Evolutionary conservation across 768 basidiomycete genomes (phyloP).

Genomic region (Baorangia bicolor): DNA sequence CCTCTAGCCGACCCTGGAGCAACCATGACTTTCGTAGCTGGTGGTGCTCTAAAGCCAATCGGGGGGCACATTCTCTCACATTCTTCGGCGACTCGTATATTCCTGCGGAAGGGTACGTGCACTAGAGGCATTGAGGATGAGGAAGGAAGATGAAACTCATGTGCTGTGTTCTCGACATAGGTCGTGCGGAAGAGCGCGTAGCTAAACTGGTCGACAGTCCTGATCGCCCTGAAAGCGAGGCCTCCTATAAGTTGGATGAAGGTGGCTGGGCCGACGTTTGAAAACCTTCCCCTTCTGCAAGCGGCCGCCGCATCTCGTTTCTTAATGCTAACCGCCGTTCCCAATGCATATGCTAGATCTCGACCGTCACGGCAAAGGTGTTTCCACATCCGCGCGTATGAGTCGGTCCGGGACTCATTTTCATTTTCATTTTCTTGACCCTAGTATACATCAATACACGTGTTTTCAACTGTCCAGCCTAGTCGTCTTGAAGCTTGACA

Average conservation of each 20-base stretch:
- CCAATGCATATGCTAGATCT: background rate
- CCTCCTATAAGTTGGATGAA: constrained; percentile 88
- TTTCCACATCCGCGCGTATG: background rate
- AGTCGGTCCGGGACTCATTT: background rate
- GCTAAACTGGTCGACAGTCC: constrained; percentile 90
- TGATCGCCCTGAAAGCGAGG: constrained; percentile 86
- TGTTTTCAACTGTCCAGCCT: background rate
- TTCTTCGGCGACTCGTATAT: constrained; percentile 85
- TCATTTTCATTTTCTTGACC: background rate
- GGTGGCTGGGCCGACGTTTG: constrained; percentile 87
- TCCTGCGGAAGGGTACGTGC: constrained; percentile 76
- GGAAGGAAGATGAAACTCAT: background rate
- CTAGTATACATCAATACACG: background rate
- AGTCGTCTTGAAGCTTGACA: background rate
- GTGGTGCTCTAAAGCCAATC: constrained; percentile 88
- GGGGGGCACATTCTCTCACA: constrained; percentile 87
- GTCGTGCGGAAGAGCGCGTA: constrained; percentile 87
- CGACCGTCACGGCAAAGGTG: background rate
- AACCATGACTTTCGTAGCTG: constrained; percentile 93
- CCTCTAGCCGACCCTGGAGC: constrained; percentile 87
- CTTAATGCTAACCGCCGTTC: background rate
- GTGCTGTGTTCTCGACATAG: constrained; percentile 36
- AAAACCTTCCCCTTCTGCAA: constrained; percentile 15
- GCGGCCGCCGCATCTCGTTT: background rate
- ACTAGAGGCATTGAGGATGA: background rate